These are phyloP conservation scores for Kappamyces sp. DNA, from an alignment of 192 early-diverging fungal species.

Conservation along the genomic window DNA sequence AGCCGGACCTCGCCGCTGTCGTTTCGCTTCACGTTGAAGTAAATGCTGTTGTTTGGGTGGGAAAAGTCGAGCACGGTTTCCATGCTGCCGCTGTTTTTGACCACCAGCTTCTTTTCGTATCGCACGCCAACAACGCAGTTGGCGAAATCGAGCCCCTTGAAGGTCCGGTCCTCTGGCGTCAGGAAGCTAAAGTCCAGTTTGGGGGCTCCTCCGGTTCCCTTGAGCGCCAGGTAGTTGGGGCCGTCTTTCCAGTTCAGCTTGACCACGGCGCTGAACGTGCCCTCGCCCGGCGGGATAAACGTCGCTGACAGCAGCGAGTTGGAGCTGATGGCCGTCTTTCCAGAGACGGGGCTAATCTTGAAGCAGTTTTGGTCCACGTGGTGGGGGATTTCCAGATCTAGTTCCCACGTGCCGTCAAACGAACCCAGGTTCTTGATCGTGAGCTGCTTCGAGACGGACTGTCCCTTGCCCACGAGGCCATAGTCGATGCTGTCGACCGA, in stretches of 20 bases:
- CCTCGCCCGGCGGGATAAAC: constrained; percentile 40
- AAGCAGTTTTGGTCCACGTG: constrained; percentile 16
- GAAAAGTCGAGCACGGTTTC: constrained; percentile 35
- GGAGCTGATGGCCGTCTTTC: constrained; percentile 30
- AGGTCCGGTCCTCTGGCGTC: constrained; percentile 24
- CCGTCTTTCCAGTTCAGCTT: constrained; percentile 42
- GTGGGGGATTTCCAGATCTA: constrained; percentile 31
- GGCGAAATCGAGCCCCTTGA: constrained; percentile 44
- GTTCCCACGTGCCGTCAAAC: constrained; percentile 39
- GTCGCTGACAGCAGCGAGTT: constrained; percentile 31
- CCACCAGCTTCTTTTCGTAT: constrained; percentile 34
- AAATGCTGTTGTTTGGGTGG: constrained; percentile 35
- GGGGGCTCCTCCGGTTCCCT: constrained; percentile 43
- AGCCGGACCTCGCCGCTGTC: constrained; percentile 30
- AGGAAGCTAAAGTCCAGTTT: constrained; percentile 32
- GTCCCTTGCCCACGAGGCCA: constrained; percentile 40
- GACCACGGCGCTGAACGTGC: constrained; percentile 27
- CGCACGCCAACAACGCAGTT: constrained; percentile 37
- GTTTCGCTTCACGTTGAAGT: constrained; percentile 26
- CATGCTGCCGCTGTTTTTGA: constrained; percentile 45
- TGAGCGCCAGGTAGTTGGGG: constrained; percentile 32
- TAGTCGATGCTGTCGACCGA: constrained; percentile 39
- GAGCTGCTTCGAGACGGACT: constrained; percentile 31
- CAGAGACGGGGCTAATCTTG: constrained; percentile 22
- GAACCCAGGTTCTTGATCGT: constrained; percentile 43